phyloP scores from a whole-genome alignment of 768 basidiomycete species.

The Dendrothele bispora region DNA sequence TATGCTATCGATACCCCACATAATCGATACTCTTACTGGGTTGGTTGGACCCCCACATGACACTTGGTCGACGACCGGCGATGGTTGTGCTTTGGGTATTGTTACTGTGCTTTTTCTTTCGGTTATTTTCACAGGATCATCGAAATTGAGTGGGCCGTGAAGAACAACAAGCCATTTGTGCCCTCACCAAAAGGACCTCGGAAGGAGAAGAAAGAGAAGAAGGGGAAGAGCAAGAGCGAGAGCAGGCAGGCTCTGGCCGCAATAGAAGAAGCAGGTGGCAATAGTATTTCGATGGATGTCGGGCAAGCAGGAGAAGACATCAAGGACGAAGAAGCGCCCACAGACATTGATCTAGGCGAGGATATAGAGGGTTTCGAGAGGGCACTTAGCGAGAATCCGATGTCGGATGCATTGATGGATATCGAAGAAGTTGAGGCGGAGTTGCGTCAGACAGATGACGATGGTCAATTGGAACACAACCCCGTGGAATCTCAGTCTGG shows the following conservation, averaged over 20 bases:
- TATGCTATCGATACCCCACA: no score
- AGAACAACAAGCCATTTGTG: constrained; percentile 56
- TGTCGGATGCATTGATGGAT: background rate
- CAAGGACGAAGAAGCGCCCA: background rate
- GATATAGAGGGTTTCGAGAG: background rate
- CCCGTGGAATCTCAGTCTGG: background rate
- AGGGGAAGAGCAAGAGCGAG: background rate
- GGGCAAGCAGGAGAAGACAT: constrained; percentile 2
- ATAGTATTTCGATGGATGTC: background rate
- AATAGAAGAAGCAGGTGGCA: background rate
- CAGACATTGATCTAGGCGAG: no score
- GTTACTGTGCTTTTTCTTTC: constrained; percentile 25
- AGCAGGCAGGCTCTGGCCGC: background rate
- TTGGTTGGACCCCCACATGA: no score
- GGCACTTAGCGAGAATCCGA: background rate
- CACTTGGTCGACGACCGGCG: constrained; percentile 13
- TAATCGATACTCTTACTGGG: no score
- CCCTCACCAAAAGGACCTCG: constrained; percentile 42
- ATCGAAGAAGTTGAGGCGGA: constrained; percentile 1
- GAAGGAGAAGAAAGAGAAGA: constrained; percentile 1
- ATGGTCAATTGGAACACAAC: background rate
- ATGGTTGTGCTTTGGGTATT: no score
- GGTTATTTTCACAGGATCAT: constrained; percentile 55
- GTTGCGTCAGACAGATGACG: background rate
- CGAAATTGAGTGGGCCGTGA: constrained; percentile 78